Conservation (phyloP, 2,329 filamentous ascomycete species). For the Arthrinium puccinioides region DNA sequence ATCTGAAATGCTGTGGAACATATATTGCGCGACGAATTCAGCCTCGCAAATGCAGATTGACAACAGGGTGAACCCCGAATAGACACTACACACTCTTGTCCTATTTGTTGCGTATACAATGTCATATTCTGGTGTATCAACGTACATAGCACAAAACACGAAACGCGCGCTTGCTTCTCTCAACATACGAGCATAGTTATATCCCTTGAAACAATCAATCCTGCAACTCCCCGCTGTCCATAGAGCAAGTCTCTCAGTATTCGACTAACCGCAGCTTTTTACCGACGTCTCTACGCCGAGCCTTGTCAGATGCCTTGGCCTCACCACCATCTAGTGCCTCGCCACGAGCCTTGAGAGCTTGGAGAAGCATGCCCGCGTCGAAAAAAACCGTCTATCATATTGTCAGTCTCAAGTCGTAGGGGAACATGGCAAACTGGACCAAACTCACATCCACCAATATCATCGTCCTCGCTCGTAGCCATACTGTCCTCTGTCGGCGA, state of each 20-base stretch:
- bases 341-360: slow-evolving; percentile 71
- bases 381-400: slow-evolving; percentile 83
- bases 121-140: no score
- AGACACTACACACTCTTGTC: no score
- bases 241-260: slow-evolving; percentile 43
- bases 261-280: slow-evolving; percentile 67
- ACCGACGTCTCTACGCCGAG: slow-evolving; percentile 60
- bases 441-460: slow-evolving; percentile 81
- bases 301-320: slow-evolving; percentile 49
- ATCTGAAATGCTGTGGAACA: no score
- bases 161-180: no score
- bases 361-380: slow-evolving; percentile 88
- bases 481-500: slow-evolving; percentile 63
- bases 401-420: slow-evolving; percentile 5
- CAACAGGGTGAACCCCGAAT: no score
- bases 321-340: slow-evolving; percentile 44
- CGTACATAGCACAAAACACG: no score
- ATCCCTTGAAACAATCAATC: not conserved
- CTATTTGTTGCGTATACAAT: no score
- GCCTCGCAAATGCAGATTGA: no score
- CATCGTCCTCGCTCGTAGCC: slow-evolving; percentile 74
- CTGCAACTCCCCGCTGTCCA: no score
- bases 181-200: no score
- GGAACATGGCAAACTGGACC: slow-evolving; percentile 4
- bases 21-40: no score